These are phyloP conservation scores for Elasticomyces elasticus DNA, from an alignment of 495 filamentous ascomycete species.

Conservation along the genomic window DNA sequence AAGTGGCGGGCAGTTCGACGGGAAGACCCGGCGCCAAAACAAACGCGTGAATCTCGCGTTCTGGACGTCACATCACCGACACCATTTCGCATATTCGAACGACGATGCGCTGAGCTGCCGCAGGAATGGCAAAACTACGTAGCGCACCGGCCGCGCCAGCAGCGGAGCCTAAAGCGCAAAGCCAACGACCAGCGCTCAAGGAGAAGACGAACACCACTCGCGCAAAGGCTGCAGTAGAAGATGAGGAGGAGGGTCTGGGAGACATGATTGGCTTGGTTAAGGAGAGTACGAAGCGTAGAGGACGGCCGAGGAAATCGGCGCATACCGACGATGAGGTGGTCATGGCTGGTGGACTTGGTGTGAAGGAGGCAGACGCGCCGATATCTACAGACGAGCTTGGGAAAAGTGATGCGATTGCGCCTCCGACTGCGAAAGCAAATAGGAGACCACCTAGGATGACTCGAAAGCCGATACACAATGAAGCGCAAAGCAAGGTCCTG, in stretches of 20 bases:
- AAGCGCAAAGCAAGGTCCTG: constrained; percentile 9
- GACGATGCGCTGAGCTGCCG: neutral
- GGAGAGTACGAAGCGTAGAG: neutral
- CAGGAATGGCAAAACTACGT: constrained; percentile 15
- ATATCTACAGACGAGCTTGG: constrained; percentile 11
- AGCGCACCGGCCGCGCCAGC: constrained; percentile 4
- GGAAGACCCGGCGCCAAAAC: neutral
- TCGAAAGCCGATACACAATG: constrained; percentile 9
- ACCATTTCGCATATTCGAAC: neutral
- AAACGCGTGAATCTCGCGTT: neutral
- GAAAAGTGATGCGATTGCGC: constrained; percentile 5
- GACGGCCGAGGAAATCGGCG: constrained; percentile 2
- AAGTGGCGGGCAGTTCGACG: neutral
- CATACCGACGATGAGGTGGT: constrained; percentile 3
- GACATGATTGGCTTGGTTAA: constrained; percentile 15
- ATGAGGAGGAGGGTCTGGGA: constrained; percentile 12
- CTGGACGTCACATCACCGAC: neutral
- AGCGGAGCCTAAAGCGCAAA: neutral
- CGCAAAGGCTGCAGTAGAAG: neutral
- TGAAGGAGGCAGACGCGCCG: neutral
- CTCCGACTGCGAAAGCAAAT: constrained; percentile 1
- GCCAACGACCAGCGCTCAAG: constrained; percentile 5
- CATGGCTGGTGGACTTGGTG: constrained; percentile 17
- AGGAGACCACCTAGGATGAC: constrained; percentile 7
- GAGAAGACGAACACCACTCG: constrained; percentile 21